Conservation (phyloP, 1,284 basidiomycete genomes). For the Sanguinoderma infundibulare region DNA sequence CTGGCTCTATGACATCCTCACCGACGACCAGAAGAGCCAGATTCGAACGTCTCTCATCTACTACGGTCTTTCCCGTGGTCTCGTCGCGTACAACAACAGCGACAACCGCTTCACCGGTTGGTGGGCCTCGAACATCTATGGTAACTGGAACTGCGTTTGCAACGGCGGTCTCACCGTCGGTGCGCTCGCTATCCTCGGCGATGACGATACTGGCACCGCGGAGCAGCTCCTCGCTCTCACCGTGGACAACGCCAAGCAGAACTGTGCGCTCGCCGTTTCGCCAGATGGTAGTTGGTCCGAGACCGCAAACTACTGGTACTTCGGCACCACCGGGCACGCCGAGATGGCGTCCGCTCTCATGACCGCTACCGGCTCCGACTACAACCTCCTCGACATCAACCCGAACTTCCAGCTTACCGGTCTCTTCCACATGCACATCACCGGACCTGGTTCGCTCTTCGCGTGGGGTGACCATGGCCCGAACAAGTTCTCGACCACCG, state of each 20-base stretch:
- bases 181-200: constrained; percentile 87
- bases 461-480: constrained; percentile 94
- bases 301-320: constrained; percentile 97
- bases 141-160: constrained; percentile 99
- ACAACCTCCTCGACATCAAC: constrained; percentile 75
- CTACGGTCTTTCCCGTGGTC: constrained; percentile 77
- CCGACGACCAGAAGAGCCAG: constrained; percentile 67
- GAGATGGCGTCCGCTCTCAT: constrained; percentile 88
- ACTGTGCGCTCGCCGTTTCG: constrained; percentile 73
- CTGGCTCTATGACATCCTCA: constrained; percentile 92
- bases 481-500: constrained; percentile 90
- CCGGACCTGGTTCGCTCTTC: constrained; percentile 88
- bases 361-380: constrained; percentile 86
- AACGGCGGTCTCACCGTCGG: constrained; percentile 91
- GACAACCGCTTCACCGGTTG: constrained; percentile 53
- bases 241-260: constrained; percentile 75
- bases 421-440: constrained; percentile 90
- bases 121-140: constrained; percentile 62
- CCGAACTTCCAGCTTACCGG: constrained; percentile 78
- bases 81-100: constrained; percentile 51
- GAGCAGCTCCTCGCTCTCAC: constrained; percentile 69
- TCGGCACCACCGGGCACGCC: constrained; percentile 92
- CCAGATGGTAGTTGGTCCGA: constrained; percentile 94
- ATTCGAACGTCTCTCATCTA: constrained; percentile 81
- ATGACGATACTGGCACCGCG: constrained; percentile 82